phyloP scores from a whole-genome alignment of 495 filamentous ascomycete species.

The Aspergillus heteromorphus region DNA sequence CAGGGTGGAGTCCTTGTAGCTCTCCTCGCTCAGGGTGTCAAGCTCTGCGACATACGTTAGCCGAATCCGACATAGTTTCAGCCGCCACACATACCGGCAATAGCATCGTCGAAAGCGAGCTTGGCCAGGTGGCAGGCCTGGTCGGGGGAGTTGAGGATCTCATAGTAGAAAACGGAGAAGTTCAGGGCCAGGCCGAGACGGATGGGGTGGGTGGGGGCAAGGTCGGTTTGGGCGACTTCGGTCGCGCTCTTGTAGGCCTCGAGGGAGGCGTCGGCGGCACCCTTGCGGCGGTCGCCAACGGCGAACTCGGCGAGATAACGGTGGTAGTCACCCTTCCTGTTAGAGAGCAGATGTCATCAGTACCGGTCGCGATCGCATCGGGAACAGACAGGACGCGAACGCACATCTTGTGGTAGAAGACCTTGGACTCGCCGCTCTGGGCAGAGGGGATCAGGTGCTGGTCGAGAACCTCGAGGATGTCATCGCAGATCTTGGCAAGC shows the following conservation, averaged over 20 bases:
- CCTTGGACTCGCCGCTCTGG: slow-evolving; percentile 96
- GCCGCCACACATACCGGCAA: slow-evolving; percentile 65
- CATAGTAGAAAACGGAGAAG: slow-evolving; percentile 99
- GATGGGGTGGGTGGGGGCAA: slow-evolving; percentile 98
- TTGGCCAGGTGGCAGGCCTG: slow-evolving; percentile 99
- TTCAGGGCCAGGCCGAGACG: slow-evolving; percentile 96
- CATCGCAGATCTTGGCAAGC: slow-evolving; percentile 98
- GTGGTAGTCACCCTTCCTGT: slow-evolving; percentile 99
- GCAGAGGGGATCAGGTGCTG: slow-evolving; percentile 94
- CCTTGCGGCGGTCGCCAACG: slow-evolving; percentile 95
- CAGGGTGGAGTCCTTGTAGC: slow-evolving; percentile 99
- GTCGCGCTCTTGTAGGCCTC: slow-evolving; percentile 98
- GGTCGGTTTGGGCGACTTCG: slow-evolving; percentile 95
- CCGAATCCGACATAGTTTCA: background rate
- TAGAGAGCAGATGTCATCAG: slow-evolving; percentile 7
- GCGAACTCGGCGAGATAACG: slow-evolving; percentile 99
- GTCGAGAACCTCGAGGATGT: slow-evolving; percentile 95
- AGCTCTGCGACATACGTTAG: slow-evolving; percentile 61
- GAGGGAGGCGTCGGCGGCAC: slow-evolving; percentile 89
- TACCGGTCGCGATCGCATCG: background rate
- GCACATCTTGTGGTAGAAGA: slow-evolving; percentile 99
- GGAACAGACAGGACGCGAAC: slow-evolving; percentile 20
- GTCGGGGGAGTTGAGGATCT: slow-evolving; percentile 98
- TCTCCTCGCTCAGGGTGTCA: slow-evolving; percentile 97
- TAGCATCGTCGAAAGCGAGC: slow-evolving; percentile 98